Evolutionary conservation across 1,139 yeast species (phyloP).

Genomic region (Scheffersomyces illinoinensis): DNA sequence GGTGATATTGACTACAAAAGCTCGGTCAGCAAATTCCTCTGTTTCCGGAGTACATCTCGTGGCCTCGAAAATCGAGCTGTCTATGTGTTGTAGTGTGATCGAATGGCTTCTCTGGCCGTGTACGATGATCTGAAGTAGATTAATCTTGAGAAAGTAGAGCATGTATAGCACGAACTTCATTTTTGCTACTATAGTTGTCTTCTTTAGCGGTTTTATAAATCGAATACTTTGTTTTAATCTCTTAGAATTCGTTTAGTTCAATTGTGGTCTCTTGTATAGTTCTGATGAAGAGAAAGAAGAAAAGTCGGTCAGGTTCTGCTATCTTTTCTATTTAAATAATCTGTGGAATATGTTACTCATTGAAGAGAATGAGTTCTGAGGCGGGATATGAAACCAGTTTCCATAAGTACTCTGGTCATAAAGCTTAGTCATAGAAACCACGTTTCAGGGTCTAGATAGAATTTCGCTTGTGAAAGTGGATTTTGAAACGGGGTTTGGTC

Average conservation of each 20-base stretch:
- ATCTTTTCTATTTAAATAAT: background rate
- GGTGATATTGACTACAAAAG: slow-evolving; percentile 27
- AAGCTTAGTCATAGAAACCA: background rate
- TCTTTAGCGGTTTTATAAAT: background rate
- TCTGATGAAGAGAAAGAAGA: background rate
- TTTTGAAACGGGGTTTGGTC: background rate
- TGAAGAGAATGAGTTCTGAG: background rate
- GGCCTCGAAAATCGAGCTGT: slow-evolving; percentile 39
- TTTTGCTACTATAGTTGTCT: background rate
- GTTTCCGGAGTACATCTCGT: slow-evolving; percentile 26
- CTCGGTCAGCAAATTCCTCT: slow-evolving; percentile 21
- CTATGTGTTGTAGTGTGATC: slow-evolving; percentile 32
- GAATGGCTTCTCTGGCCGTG: slow-evolving; percentile 37
- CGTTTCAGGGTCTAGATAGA: background rate
- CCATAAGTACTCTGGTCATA: background rate
- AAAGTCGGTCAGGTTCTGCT: background rate
- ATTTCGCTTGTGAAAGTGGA: background rate
- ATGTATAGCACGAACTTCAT: slow-evolving; percentile 39
- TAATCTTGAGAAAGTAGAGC: slow-evolving; percentile 39
- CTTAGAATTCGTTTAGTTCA: background rate
- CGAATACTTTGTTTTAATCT: background rate
- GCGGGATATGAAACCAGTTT: background rate
- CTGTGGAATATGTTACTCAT: background rate
- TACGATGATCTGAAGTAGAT: slow-evolving; percentile 38
- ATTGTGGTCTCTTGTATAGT: background rate